These are phyloP conservation scores for Trifolium pratense DNA, from an alignment of 306 rosid genomes.

Conservation along the genomic window DNA sequence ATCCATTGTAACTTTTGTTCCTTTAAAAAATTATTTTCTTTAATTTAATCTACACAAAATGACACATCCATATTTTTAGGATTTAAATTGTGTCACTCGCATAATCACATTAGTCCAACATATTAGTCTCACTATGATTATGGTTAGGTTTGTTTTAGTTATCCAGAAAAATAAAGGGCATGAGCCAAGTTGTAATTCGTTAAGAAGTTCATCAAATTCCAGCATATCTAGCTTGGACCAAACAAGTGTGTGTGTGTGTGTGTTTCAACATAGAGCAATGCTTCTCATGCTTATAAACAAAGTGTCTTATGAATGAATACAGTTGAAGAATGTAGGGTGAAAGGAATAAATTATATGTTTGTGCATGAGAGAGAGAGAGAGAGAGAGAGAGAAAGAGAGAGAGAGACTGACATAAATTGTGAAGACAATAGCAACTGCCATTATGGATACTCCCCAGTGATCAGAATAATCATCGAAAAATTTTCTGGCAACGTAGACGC, in stretches of 20 bases:
- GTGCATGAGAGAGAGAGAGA: neutral
- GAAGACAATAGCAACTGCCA: conserved; percentile 63
- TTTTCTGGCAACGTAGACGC: conserved; percentile 82
- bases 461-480: conserved; percentile 71
- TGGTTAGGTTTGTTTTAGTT: conserved; percentile 11
- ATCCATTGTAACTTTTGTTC: neutral
- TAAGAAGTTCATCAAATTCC: conserved; percentile 4
- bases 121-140: neutral
- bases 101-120: neutral
- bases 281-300: conserved; percentile 21
- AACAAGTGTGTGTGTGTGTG: neutral
- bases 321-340: conserved; percentile 14
- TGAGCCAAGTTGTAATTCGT: neutral
- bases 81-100: neutral
- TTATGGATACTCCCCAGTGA: conserved; percentile 70
- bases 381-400: conserved; percentile 21
- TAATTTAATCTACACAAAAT: neutral
- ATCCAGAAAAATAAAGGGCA: neutral
- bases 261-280: conserved; percentile 4
- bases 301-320: neutral
- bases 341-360: neutral
- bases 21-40: neutral
- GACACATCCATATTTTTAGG: neutral
- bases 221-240: conserved; percentile 13
- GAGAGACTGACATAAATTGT: conserved; percentile 73